Conservation (phyloP, 208 protist genomes). For the Vickermania ingenoplastis region DNA sequence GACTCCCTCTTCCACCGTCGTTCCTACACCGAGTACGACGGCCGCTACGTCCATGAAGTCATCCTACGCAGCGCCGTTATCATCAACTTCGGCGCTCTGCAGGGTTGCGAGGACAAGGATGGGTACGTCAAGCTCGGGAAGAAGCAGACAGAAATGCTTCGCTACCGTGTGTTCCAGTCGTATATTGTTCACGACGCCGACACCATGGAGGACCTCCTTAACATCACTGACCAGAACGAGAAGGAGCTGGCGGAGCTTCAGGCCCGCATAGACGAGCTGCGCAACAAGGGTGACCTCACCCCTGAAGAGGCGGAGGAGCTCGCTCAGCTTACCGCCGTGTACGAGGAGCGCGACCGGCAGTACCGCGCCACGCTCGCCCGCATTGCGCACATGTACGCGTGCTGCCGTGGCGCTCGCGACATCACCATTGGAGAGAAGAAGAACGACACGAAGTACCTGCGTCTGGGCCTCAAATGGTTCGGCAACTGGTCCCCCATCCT, state of each 20-base stretch:
- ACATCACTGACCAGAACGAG: conserved; percentile 39
- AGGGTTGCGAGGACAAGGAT: conserved; percentile 19
- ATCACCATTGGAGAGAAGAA: conserved; percentile 35
- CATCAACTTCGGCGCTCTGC: conserved; percentile 45
- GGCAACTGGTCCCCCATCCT: conserved; percentile 54
- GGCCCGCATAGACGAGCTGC: conserved; percentile 40
- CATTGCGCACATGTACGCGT: conserved; percentile 41
- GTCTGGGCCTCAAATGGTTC: conserved; percentile 49
- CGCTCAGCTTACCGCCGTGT: conserved; percentile 44
- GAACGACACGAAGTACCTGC: conserved; percentile 33
- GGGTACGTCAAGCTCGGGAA: conserved; percentile 46
- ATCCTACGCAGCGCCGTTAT: conserved; percentile 46
- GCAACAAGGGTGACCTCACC: conserved; percentile 24
- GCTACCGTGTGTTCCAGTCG: conserved; percentile 17
- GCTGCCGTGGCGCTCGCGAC: conserved; percentile 45
- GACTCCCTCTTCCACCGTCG: conserved; percentile 52
- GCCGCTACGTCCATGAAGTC: conserved; percentile 49
- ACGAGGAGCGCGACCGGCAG: conserved; percentile 34
- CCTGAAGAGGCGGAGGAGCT: conserved; percentile 72
- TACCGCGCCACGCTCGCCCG: conserved; percentile 45
- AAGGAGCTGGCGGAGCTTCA: conserved; percentile 46
- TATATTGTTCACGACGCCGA: conserved; percentile 47
- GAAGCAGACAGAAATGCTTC: conserved; percentile 26
- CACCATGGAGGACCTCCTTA: conserved; percentile 48
- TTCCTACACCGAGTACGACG: conserved; percentile 27